Conservation (phyloP, 148 eudicot species). For the Amaranthus hypochondriacus region DNA sequence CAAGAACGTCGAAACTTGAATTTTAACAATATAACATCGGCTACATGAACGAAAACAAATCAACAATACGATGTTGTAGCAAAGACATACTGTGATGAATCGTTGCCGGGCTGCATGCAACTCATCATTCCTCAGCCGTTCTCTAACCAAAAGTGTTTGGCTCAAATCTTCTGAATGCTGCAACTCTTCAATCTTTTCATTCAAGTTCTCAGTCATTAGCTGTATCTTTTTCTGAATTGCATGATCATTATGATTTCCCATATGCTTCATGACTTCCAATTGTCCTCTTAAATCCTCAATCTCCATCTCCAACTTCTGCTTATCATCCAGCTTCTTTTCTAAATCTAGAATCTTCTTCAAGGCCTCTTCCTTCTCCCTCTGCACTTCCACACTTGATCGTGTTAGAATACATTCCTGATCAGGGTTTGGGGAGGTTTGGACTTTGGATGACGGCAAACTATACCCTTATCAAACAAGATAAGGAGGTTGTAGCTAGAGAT, state of each 20-base stretch:
- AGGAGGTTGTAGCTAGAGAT: too few species aligned
- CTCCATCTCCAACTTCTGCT: conserved; percentile 73
- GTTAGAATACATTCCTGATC: background rate
- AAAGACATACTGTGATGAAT: conserved; percentile 50
- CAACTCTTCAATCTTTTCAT: conserved; percentile 47
- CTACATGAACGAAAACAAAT: too few species aligned
- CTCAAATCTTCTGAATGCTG: conserved; percentile 40
- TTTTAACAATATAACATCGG: too few species aligned
- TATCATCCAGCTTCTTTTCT: conserved; percentile 65
- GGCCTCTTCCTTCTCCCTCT: conserved; percentile 83
- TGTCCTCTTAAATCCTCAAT: conserved; percentile 78
- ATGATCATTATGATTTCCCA: conserved; percentile 64
- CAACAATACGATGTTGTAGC: background rate
- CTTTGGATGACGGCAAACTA: too few species aligned
- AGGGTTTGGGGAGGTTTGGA: too few species aligned
- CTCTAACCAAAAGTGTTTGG: conserved; percentile 42
- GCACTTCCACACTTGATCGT: conserved; percentile 23
- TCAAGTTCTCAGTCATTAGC: conserved; percentile 52
- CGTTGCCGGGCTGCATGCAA: conserved; percentile 61
- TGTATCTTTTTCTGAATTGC: conserved; percentile 55
- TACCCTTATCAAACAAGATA: too few species aligned
- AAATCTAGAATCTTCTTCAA: conserved; percentile 53
- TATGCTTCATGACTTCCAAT: conserved; percentile 66
- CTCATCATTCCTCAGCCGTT: conserved; percentile 80
- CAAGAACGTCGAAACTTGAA: too few species aligned